Conservation (phyloP, 108 stramenopile species). For the Cyclostephanos invisitatus region DNA sequence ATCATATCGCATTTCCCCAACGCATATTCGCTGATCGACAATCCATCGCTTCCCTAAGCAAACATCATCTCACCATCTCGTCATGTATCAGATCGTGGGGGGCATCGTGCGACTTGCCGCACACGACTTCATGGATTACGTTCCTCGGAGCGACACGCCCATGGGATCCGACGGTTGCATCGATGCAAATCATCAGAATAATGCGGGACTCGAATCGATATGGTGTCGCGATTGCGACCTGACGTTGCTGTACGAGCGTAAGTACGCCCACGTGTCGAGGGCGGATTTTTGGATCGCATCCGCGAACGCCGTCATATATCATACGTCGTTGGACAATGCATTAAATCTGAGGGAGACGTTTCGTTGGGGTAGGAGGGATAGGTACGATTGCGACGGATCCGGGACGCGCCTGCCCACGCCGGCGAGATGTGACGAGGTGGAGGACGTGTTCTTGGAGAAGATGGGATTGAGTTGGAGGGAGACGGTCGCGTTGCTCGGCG, state of each 20-base stretch:
- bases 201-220: slow-evolving; percentile 9
- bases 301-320: slow-evolving; percentile 24
- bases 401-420: slow-evolving; percentile 19
- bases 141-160: neutral
- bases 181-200: slow-evolving; percentile 8
- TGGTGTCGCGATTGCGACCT: slow-evolving; percentile 23
- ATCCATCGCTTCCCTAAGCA: too few relatives aligned
- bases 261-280: slow-evolving; percentile 18
- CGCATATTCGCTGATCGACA: too few relatives aligned
- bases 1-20: too few relatives aligned
- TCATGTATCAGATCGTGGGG: neutral
- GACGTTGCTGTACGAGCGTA: slow-evolving; percentile 9
- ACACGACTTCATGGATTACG: neutral
- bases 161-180: slow-evolving; percentile 31
- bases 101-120: neutral
- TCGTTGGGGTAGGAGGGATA: slow-evolving; percentile 25
- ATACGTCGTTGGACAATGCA: slow-evolving; percentile 12
- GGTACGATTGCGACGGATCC: slow-evolving; percentile 1
- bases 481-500: slow-evolving; percentile 33
- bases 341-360: slow-evolving; percentile 25
- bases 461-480: slow-evolving; percentile 36
- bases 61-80: too few relatives aligned
- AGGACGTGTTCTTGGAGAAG: slow-evolving; percentile 18
- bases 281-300: slow-evolving; percentile 37
- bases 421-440: slow-evolving; percentile 16